phyloP scores from a whole-genome alignment of 2,329 filamentous ascomycete genomes.

The Sphaceloma murrayae region DNA sequence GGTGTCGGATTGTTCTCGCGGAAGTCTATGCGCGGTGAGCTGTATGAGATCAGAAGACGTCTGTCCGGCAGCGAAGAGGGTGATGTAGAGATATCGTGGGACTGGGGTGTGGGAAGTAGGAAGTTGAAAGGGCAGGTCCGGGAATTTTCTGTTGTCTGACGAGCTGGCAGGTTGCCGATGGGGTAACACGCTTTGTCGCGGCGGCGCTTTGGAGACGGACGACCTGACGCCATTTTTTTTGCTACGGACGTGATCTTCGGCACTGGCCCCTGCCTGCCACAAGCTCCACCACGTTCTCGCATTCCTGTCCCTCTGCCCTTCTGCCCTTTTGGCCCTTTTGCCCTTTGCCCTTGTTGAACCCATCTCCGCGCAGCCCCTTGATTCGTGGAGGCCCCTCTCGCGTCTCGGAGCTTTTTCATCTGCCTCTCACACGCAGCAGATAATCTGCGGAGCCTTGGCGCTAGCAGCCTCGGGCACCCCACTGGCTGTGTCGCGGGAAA shows the following conservation, averaged over 20 bases:
- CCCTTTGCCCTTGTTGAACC: background rate
- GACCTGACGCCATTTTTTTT: constrained; percentile 16
- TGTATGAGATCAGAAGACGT: constrained; percentile 3
- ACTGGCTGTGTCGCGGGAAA: constrained; percentile 10
- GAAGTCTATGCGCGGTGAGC: constrained; percentile 4
- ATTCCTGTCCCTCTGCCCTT: background rate
- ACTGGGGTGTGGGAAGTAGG: constrained; percentile 3
- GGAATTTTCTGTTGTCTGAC: constrained; percentile 16
- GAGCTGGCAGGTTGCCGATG: constrained; percentile 16
- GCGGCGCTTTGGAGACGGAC: constrained; percentile 9
- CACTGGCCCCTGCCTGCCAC: constrained; percentile 2
- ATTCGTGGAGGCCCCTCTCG: constrained; percentile 11
- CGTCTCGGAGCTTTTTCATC: constrained; percentile 13
- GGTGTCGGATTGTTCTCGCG: constrained; percentile 4
- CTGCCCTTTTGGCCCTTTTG: background rate
- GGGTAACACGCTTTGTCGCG: constrained; percentile 14
- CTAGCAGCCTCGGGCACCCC: constrained; percentile 12
- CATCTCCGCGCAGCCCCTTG: background rate
- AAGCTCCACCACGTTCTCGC: constrained; percentile 11
- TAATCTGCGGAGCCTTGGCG: background rate
- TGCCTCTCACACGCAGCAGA: constrained; percentile 9
- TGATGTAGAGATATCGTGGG: background rate
- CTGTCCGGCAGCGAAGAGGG: background rate
- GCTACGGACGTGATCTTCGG: constrained; percentile 11
- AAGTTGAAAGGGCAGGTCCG: constrained; percentile 15